Evolutionary conservation across 495 filamentous ascomycete species (phyloP).

Genomic region (Neurospora sp.): DNA sequence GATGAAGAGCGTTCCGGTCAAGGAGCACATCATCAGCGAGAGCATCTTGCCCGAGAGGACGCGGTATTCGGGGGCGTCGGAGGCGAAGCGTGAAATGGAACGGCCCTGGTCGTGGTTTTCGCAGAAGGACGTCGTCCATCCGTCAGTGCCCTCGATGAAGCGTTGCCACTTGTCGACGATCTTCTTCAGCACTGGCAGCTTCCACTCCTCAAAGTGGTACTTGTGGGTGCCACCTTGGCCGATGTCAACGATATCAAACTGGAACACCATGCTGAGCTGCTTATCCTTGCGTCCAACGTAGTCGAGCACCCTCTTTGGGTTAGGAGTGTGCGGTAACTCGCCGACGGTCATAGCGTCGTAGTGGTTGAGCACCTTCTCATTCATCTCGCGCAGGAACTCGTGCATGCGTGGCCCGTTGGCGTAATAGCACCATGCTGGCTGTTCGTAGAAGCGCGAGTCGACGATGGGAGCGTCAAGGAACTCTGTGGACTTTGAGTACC

Average conservation of each 20-base stretch:
- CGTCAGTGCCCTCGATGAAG: slow-evolving; percentile 58
- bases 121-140: slow-evolving; percentile 62
- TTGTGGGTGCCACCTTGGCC: slow-evolving; percentile 42
- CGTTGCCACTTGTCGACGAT: slow-evolving; percentile 56
- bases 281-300: slow-evolving; percentile 47
- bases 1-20: slow-evolving; percentile 61
- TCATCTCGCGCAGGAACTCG: slow-evolving; percentile 54
- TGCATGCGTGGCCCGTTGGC: slow-evolving; percentile 58
- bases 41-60: slow-evolving; percentile 50
- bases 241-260: slow-evolving; percentile 57
- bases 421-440: slow-evolving; percentile 43
- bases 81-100: slow-evolving; percentile 4
- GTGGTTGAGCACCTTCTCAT: slow-evolving; percentile 48
- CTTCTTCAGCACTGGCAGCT: slow-evolving; percentile 46
- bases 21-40: slow-evolving; percentile 27
- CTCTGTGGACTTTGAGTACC: slow-evolving; percentile 49
- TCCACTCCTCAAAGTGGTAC: slow-evolving; percentile 28
- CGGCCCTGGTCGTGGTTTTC: slow-evolving; percentile 51
- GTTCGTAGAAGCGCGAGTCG: slow-evolving; percentile 25
- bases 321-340: slow-evolving; percentile 56
- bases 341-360: slow-evolving; percentile 64
- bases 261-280: slow-evolving; percentile 69
- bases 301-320: slow-evolving; percentile 47
- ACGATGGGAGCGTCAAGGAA: slow-evolving; percentile 54
- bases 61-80: slow-evolving; percentile 38